A percentile compares a stretch with the other conserved stretches of the same genome.
Evolutionary conservation across 306 rosid genomes (phyloP).

Genomic region (Quercus berberidifolia): DNA sequence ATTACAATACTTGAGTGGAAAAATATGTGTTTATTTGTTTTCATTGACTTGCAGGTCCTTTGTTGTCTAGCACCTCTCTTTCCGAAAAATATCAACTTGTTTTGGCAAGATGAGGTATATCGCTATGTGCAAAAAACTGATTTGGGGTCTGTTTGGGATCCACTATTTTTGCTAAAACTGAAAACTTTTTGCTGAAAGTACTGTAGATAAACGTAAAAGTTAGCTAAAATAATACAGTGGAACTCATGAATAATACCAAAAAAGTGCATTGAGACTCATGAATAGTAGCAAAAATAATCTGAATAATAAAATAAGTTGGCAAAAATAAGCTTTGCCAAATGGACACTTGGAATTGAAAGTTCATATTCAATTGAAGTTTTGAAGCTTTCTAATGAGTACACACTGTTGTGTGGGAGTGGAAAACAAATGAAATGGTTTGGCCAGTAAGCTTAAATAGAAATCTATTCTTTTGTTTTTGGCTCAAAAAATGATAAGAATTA

Average conservation of each 20-base stretch:
- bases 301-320: too few relatives aligned
- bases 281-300: too few relatives aligned
- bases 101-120: slow-evolving; percentile 98
- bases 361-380: neutral
- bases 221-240: too few relatives aligned
- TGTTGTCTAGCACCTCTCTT: slow-evolving; percentile 84
- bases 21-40: slow-evolving; percentile 16
- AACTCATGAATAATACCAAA: too few relatives aligned
- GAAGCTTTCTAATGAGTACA: neutral
- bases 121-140: slow-evolving; percentile 6
- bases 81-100: slow-evolving; percentile 74
- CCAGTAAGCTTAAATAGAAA: neutral
- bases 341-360: neutral
- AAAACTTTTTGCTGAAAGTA: too few relatives aligned
- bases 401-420: neutral
- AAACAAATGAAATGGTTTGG: neutral
- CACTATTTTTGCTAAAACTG: too few relatives aligned
- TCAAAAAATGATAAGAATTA: too few relatives aligned
- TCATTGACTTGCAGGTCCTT: slow-evolving; percentile 58
- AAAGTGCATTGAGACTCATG: too few relatives aligned
- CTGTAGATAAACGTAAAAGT: too few relatives aligned
- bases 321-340: too few relatives aligned
- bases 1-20: slow-evolving; percentile 15
- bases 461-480: too few relatives aligned
- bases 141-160: neutral